Percentiles rank a stretch among this genome's conserved stretches.
Evolutionary conservation across 345 rosid genomes (phyloP).

Genomic region (Trapa bicornis): DNA sequence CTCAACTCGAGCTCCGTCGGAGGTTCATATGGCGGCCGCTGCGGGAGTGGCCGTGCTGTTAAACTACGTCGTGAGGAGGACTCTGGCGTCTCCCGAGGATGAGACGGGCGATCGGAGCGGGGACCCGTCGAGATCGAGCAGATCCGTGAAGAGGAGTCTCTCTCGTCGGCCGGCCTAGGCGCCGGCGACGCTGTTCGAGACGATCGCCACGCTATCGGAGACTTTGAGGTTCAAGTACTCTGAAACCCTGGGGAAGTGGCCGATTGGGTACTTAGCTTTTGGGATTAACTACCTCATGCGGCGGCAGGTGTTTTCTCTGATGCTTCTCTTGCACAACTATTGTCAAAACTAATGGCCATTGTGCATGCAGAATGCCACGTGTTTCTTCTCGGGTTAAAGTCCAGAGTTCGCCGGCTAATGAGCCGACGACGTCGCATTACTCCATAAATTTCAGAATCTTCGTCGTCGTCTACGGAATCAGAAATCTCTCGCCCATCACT

Average conservation of each 20-base stretch:
- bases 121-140: conserved; percentile 45
- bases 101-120: conserved; percentile 27
- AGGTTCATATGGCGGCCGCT: conserved; percentile 58
- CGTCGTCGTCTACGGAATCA: conserved; percentile 1
- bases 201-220: conserved; percentile 70
- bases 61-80: conserved; percentile 43
- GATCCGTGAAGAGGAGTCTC: conserved; percentile 56
- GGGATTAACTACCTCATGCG: conserved; percentile 88
- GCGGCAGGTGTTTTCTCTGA: conserved; percentile 35
- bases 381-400: not conserved
- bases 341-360: too few species aligned
- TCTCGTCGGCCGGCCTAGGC: conserved; percentile 78
- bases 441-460: not conserved
- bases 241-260: conserved; percentile 98
- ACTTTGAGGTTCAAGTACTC: conserved; percentile 85
- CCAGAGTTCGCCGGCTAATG: not conserved
- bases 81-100: conserved; percentile 27
- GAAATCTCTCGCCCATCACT: not conserved
- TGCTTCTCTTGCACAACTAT: too few species aligned
- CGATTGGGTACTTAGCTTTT: conserved; percentile 87
- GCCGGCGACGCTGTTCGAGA: conserved; percentile 90
- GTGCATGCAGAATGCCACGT: not conserved
- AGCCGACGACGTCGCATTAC: not conserved
- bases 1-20: not conserved
- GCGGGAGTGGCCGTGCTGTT: conserved; percentile 74